phyloP scores from a whole-genome alignment of 176 grass and related monocot species.

The Oryza glaberrima region DNA sequence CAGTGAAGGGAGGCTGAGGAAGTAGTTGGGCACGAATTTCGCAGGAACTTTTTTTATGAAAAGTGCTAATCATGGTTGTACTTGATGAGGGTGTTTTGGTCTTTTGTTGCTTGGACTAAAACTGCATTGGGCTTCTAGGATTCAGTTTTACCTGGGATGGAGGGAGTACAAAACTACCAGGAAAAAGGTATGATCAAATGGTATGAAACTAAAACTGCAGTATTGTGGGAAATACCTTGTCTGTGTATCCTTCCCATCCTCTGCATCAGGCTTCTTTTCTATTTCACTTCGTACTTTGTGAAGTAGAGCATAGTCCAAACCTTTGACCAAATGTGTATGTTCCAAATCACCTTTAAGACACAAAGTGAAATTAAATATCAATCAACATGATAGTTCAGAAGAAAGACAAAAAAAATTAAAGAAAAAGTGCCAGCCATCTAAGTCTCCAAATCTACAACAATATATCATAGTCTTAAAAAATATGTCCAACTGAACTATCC shows the following conservation, averaged over 20 bases:
- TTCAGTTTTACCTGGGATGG: too few relatives aligned
- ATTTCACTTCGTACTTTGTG: conserved; percentile 99
- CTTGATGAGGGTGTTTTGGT: too few relatives aligned
- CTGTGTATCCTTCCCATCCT: conserved; percentile 77
- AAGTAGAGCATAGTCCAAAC: conserved; percentile 98
- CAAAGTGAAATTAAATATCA: conserved; percentile 17
- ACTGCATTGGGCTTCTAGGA: too few relatives aligned
- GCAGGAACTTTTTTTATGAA: too few relatives aligned
- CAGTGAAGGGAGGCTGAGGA: too few relatives aligned
- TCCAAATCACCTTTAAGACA: conserved; percentile 94
- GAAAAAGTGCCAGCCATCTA: background rate
- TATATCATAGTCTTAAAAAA: conserved; percentile 29
- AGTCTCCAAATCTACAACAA: background rate
- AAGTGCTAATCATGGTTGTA: too few relatives aligned
- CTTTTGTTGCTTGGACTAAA: too few relatives aligned
- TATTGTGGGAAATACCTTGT: conserved; percentile 59
- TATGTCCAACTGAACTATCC: background rate
- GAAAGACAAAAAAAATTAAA: background rate
- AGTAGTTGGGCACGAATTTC: too few relatives aligned
- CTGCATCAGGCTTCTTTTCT: conserved; percentile 91
- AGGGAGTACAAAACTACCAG: background rate
- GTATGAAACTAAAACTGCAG: background rate
- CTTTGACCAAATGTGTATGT: conserved; percentile 99
- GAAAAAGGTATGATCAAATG: conserved; percentile 30
- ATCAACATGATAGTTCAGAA: conserved; percentile 14